phyloP scores from a whole-genome alignment of 2,329 filamentous ascomycete genomes.

The Phialophora macrospora region DNA sequence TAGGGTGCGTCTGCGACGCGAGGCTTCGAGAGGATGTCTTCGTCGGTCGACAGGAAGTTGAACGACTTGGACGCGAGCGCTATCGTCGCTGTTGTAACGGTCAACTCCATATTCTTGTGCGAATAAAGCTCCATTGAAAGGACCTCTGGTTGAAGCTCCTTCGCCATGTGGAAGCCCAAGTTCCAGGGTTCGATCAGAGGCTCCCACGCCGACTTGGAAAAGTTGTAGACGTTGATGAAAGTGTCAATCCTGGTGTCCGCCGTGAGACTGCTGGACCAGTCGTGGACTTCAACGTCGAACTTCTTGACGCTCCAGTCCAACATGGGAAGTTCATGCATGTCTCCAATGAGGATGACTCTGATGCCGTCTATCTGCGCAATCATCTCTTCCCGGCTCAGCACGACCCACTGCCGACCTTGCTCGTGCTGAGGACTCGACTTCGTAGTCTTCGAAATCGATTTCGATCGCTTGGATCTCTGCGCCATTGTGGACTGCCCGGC shows the following conservation, averaged over 20 bases:
- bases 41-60: slow-evolving; percentile 82
- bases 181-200: slow-evolving; percentile 96
- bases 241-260: slow-evolving; percentile 90
- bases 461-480: slow-evolving; percentile 53
- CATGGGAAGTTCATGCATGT: slow-evolving; percentile 92
- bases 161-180: slow-evolving; percentile 85
- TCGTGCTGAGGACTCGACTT: slow-evolving; percentile 36
- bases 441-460: slow-evolving; percentile 51
- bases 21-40: slow-evolving; percentile 92
- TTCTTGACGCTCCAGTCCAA: slow-evolving; percentile 91
- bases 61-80: slow-evolving; percentile 91
- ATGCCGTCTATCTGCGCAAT: slow-evolving; percentile 86
- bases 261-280: slow-evolving; percentile 88
- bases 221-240: slow-evolving; percentile 97
- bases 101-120: slow-evolving; percentile 87
- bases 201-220: slow-evolving; percentile 98
- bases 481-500: slow-evolving; percentile 51
- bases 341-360: slow-evolving; percentile 90
- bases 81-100: slow-evolving; percentile 90
- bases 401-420: slow-evolving; percentile 54
- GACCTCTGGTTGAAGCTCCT: slow-evolving; percentile 73
- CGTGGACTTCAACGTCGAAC: slow-evolving; percentile 80
- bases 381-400: slow-evolving; percentile 76
- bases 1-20: slow-evolving; percentile 91
- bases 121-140: slow-evolving; percentile 86